Conservation (phyloP, 129 eudicot species). For the carrot (Daucus carota) region DH1_v3.0 NC_030385.2:42242501-42243000, state of each 20-base stretch:
- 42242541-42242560: background rate
- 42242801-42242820: background rate
- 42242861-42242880: slow-evolving; percentile 51
- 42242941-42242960: slow-evolving; percentile 94
- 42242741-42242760: background rate
- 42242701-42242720: background rate
- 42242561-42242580: background rate
- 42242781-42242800: background rate
- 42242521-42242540: background rate
- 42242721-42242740: background rate
- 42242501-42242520: background rate
- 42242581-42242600: background rate
- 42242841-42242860: background rate
- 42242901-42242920: slow-evolving; percentile 80
- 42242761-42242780: background rate
- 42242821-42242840: background rate
- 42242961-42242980: slow-evolving; percentile 91
- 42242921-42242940: slow-evolving; percentile 88
- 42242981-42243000: slow-evolving; percentile 79
- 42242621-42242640: background rate
- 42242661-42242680: background rate
- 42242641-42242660: background rate
- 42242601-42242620: background rate
- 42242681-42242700: background rate
- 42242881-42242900: slow-evolving; percentile 97